These are phyloP conservation scores for Phoenix roebelenii DNA, from an alignment of 176 grass and related monocot genomes.

Conservation along the genomic window DNA sequence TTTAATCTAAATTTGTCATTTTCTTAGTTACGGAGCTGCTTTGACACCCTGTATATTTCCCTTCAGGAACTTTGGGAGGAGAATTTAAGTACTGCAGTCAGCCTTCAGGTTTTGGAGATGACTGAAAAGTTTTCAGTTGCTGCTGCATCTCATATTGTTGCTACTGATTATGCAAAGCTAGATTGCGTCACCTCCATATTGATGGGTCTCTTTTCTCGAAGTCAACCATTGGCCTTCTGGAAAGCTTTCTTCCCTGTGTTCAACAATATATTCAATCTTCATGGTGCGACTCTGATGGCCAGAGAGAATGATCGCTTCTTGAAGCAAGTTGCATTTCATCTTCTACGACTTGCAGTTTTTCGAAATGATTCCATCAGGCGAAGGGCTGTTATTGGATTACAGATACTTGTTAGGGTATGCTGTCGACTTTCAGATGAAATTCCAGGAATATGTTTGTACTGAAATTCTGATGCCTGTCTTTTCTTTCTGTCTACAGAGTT, in stretches of 20 bases:
- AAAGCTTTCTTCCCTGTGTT: slow-evolving; percentile 75
- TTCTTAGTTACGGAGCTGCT: slow-evolving; percentile 4
- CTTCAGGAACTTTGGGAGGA: slow-evolving; percentile 99
- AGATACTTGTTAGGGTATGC: slow-evolving; percentile 95
- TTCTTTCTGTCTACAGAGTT: slow-evolving; percentile 46
- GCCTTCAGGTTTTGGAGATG: slow-evolving; percentile 87
- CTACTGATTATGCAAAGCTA: slow-evolving; percentile 87
- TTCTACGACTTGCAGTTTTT: slow-evolving; percentile 88
- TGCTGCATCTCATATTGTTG: slow-evolving; percentile 66
- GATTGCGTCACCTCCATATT: slow-evolving; percentile 85
- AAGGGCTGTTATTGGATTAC: slow-evolving; percentile 73
- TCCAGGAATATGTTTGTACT: slow-evolving; percentile 19
- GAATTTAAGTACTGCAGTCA: slow-evolving; percentile 89
- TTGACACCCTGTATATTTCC: not conserved
- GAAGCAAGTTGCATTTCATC: slow-evolving; percentile 98
- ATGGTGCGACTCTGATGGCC: slow-evolving; percentile 82
- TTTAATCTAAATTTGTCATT: slow-evolving; percentile 9
- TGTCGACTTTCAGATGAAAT: slow-evolving; percentile 18
- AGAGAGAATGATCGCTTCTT: slow-evolving; percentile 99
- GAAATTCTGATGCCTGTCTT: slow-evolving; percentile 36
- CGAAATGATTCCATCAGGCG: slow-evolving; percentile 78
- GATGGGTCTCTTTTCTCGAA: slow-evolving; percentile 81
- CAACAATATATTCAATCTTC: slow-evolving; percentile 77
- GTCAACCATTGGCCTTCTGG: slow-evolving; percentile 86
- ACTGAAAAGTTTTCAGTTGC: slow-evolving; percentile 82